Evolutionary conservation across 1,139 yeast genomes (phyloP).

Genomic region (Geotrichum reessii): DNA sequence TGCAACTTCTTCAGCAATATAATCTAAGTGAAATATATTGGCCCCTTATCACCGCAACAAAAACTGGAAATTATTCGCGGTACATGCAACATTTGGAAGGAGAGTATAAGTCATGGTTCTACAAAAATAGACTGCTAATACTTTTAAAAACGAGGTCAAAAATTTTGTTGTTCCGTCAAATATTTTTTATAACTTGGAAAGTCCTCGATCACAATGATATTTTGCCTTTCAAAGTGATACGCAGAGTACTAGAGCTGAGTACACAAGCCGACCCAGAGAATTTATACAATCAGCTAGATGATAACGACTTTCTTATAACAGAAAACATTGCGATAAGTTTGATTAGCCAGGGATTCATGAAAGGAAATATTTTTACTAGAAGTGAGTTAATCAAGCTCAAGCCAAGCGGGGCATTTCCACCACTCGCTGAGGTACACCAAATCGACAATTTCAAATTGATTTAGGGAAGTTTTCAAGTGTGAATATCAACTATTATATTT

Average conservation of each 20-base stretch:
- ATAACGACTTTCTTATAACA: constrained; percentile 26
- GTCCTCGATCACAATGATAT: constrained; percentile 1
- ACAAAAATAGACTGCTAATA: constrained; percentile 29
- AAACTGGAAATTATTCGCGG: constrained; percentile 28
- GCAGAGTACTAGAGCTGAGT: constrained; percentile 15
- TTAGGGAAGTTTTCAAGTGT: background rate
- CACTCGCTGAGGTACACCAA: constrained; percentile 23
- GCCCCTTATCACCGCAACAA: constrained; percentile 30
- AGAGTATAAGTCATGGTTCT: constrained; percentile 26
- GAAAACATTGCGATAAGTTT: constrained; percentile 37
- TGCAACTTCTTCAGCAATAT: constrained; percentile 25
- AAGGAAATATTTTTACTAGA: constrained; percentile 35
- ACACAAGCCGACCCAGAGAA: constrained; percentile 10
- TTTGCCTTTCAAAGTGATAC: constrained; percentile 5
- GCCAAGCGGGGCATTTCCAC: constrained; percentile 28
- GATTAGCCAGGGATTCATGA: constrained; percentile 35
- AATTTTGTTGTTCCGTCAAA: constrained; percentile 28
- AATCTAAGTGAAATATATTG: constrained; percentile 27
- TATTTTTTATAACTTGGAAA: constrained; percentile 22
- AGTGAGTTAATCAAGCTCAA: constrained; percentile 27
- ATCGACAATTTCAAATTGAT: constrained; percentile 3
- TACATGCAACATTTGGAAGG: constrained; percentile 28
- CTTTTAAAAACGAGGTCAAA: constrained; percentile 22
- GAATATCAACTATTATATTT: background rate
- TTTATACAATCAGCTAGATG: constrained; percentile 4